These are phyloP conservation scores for Penicillium thymicola DNA, from an alignment of 2,329 filamentous ascomycete species.

Conservation along the genomic window DNA sequence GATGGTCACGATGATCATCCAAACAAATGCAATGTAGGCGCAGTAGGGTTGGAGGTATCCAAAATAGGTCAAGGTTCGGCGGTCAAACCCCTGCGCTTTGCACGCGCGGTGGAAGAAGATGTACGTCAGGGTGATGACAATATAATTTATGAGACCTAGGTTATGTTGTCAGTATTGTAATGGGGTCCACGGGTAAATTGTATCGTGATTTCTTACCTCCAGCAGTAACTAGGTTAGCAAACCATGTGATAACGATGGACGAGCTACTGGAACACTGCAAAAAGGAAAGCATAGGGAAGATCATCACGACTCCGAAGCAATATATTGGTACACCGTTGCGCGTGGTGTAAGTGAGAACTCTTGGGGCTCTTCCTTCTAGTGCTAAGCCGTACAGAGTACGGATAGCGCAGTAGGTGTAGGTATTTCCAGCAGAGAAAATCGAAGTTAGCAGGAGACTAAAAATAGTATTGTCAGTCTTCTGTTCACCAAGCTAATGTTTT, in stretches of 20 bases:
- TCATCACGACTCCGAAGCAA: conserved; percentile 54
- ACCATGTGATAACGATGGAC: conserved; percentile 52
- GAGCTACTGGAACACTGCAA: conserved; percentile 51
- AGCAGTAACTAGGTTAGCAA: conserved; percentile 57
- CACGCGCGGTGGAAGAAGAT: conserved; percentile 56
- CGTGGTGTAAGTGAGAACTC: conserved; percentile 57
- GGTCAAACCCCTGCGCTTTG: conserved; percentile 52
- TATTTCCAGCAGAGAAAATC: conserved; percentile 57
- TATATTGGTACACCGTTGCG: conserved; percentile 60
- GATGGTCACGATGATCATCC: conserved; percentile 25
- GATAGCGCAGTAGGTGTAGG: conserved; percentile 54
- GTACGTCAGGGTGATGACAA: conserved; percentile 59
- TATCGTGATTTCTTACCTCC: conserved; percentile 38
- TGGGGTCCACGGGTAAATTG: not conserved
- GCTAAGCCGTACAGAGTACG: conserved; percentile 54
- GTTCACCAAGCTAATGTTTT: no score
- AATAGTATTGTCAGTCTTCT: not conserved
- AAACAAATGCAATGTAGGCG: conserved; percentile 31
- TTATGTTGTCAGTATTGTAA: not conserved
- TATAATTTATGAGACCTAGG: conserved; percentile 54
- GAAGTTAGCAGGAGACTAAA: conserved; percentile 47
- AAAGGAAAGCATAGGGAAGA: conserved; percentile 54
- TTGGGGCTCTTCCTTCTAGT: conserved; percentile 53
- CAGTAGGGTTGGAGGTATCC: conserved; percentile 60
- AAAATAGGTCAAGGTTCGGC: conserved; percentile 55